Evolutionary conservation across 2,329 filamentous ascomycete genomes (phyloP).

Genomic region (Sphaceloma murrayae): DNA sequence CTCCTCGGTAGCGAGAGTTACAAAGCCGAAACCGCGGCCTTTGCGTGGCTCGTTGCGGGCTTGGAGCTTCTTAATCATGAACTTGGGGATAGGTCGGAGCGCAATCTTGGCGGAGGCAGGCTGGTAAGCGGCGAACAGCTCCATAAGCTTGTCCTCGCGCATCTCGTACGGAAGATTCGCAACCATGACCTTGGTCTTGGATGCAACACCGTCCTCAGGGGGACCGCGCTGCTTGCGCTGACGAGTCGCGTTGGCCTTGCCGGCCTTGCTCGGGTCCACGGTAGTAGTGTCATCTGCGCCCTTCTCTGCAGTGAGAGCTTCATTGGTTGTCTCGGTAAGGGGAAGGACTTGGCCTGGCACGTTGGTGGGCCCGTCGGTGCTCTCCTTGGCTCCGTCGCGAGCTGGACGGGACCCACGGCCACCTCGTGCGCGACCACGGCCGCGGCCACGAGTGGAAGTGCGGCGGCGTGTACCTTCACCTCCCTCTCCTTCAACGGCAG

Average conservation of each 20-base stretch:
- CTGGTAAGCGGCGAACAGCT: slow-evolving; percentile 88
- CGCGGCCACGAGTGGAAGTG: slow-evolving; percentile 46
- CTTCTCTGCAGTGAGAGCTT: slow-evolving; percentile 46
- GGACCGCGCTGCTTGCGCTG: slow-evolving; percentile 78
- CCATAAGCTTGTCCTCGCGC: slow-evolving; percentile 97
- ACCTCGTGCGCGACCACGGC: slow-evolving; percentile 52
- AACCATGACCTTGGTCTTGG: slow-evolving; percentile 99
- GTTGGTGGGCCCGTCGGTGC: slow-evolving; percentile 41
- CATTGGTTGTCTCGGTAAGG: slow-evolving; percentile 44
- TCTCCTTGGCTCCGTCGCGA: slow-evolving; percentile 18
- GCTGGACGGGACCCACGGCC: slow-evolving; percentile 46
- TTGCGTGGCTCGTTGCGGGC: slow-evolving; percentile 96
- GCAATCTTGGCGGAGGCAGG: slow-evolving; percentile 96
- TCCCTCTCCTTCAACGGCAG: slow-evolving; percentile 64
- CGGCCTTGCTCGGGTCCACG: slow-evolving; percentile 32
- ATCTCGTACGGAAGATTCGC: slow-evolving; percentile 98
- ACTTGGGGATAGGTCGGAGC: slow-evolving; percentile 93
- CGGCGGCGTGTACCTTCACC: slow-evolving; percentile 53
- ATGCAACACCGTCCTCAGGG: slow-evolving; percentile 91
- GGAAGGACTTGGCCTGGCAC: slow-evolving; percentile 43
- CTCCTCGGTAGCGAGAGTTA: slow-evolving; percentile 90
- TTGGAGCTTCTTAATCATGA: slow-evolving; percentile 99
- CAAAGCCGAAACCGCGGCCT: slow-evolving; percentile 97
- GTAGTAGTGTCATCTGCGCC: slow-evolving; percentile 37
- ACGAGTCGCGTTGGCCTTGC: slow-evolving; percentile 42